Conservation (phyloP, 2,329 filamentous ascomycete genomes). For the Metarhizium anisopliae region DNA sequence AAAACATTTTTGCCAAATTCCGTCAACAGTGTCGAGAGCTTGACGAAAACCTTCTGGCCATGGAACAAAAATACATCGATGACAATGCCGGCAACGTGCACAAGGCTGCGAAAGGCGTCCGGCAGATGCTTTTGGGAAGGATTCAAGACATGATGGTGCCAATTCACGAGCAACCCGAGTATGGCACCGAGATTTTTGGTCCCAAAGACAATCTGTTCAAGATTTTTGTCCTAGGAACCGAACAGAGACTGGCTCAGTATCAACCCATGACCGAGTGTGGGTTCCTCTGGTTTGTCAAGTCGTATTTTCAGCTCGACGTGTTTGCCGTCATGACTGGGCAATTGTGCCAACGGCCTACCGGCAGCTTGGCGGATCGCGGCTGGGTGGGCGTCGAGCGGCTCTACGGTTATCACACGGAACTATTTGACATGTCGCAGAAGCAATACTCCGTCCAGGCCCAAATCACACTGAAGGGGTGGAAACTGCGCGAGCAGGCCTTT, state of each 20-base stretch:
- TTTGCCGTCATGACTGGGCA: conserved; percentile 47
- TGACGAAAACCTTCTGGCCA: conserved; percentile 31
- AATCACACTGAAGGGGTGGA: conserved; percentile 44
- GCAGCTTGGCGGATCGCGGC: conserved; percentile 42
- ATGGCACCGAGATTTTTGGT: conserved; percentile 38
- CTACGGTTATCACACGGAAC: conserved; percentile 40
- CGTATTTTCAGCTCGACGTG: conserved; percentile 47
- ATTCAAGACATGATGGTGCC: conserved; percentile 38
- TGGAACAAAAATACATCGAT: conserved; percentile 43
- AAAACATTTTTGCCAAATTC: conserved; percentile 28
- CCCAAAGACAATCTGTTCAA: conserved; percentile 47
- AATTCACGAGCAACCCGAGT: conserved; percentile 37
- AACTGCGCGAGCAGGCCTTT: conserved; percentile 35
- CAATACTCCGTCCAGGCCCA: conserved; percentile 34
- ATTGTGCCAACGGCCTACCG: conserved; percentile 38
- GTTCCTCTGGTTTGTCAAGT: conserved; percentile 47
- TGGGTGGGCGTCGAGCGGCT: conserved; percentile 39
- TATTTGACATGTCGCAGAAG: conserved; percentile 39
- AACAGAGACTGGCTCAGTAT: conserved; percentile 38
- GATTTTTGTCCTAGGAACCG: conserved; percentile 38
- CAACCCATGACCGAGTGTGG: conserved; percentile 31
- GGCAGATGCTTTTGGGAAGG: conserved; percentile 39
- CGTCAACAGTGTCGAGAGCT: conserved; percentile 32
- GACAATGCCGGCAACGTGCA: conserved; percentile 43
- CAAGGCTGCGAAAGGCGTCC: conserved; percentile 37